These are phyloP conservation scores for Cutaneotrichosporon daszewskae DNA, from an alignment of 1,284 basidiomycete species.

Conservation along the genomic window DNA sequence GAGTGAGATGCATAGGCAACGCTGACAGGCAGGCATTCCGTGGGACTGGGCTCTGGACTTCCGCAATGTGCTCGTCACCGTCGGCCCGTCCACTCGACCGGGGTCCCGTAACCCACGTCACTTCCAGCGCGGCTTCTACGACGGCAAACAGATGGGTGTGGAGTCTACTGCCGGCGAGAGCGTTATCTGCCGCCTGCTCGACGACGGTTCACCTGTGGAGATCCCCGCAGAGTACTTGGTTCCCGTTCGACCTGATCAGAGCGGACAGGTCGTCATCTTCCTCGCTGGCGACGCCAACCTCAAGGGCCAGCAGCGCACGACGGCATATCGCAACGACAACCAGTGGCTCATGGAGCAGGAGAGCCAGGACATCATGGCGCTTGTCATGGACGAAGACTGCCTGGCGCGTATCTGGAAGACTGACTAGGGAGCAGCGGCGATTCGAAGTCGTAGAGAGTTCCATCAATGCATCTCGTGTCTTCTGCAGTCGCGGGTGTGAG, in stretches of 20 bases:
- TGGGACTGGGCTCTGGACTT: slow-evolving; percentile 46
- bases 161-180: slow-evolving; percentile 22
- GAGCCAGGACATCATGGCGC: slow-evolving; percentile 22
- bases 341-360: slow-evolving; percentile 44
- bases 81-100: slow-evolving; percentile 29
- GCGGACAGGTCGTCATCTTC: slow-evolving; percentile 35
- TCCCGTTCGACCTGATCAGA: slow-evolving; percentile 30
- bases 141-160: slow-evolving; percentile 34
- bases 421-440: no score
- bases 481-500: no score
- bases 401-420: slow-evolving; percentile 38
- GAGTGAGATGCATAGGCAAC: background rate
- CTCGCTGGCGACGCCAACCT: slow-evolving; percentile 23
- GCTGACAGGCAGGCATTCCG: slow-evolving; percentile 14
- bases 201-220: slow-evolving; percentile 24
- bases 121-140: slow-evolving; percentile 37
- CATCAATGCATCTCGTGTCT: no score
- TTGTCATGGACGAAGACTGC: slow-evolving; percentile 30
- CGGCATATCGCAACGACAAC: slow-evolving; percentile 31
- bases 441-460: no score
- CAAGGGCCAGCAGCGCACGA: slow-evolving; percentile 36
- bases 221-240: slow-evolving; percentile 38
- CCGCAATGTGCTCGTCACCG: slow-evolving; percentile 41
- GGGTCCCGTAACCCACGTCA: slow-evolving; percentile 37
- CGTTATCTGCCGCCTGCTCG: slow-evolving; percentile 25